phyloP scores from a whole-genome alignment of 106 monocot species.

The Amphibolis antarctica region DNA sequence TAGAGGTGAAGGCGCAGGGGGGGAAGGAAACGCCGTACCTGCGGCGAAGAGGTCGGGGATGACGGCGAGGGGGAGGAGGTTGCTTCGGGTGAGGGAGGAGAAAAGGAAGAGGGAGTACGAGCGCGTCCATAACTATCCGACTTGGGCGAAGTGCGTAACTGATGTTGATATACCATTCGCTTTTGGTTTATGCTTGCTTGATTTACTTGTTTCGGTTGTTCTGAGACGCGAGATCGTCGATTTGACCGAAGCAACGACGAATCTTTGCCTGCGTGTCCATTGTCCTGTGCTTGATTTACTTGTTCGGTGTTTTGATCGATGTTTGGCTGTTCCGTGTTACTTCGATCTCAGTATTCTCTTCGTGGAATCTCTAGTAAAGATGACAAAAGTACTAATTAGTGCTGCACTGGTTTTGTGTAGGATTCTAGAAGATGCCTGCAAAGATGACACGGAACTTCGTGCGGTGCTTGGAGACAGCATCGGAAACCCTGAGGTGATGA shows the following conservation, averaged over 20 bases:
- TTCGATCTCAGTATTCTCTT: background rate
- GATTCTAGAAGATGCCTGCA: constrained; percentile 84
- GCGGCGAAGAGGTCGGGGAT: constrained; percentile 51
- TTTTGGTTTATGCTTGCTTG: no score
- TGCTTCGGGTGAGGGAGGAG: constrained; percentile 83
- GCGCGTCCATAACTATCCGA: constrained; percentile 59
- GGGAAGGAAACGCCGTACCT: background rate
- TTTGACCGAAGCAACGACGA: no score
- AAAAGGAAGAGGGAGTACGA: constrained; percentile 68
- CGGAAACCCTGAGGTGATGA: constrained; percentile 93
- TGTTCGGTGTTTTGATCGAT: no score
- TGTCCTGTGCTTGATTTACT: no score
- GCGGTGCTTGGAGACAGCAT: constrained; percentile 88
- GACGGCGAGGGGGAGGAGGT: constrained; percentile 71
- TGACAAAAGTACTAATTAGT: no score
- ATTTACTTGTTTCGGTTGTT: no score
- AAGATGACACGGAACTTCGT: constrained; percentile 81
- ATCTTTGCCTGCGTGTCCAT: no score
- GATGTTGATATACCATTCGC: no score
- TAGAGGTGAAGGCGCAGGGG: constrained; percentile 16
- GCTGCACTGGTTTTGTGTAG: constrained; percentile 13
- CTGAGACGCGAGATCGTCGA: no score
- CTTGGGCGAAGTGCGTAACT: constrained; percentile 70
- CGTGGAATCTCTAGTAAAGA: background rate
- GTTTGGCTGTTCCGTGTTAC: no score